These are phyloP conservation scores for Trematosphaeria pertusa DNA, from an alignment of 2,329 filamentous ascomycete genomes.

Conservation along the genomic window DNA sequence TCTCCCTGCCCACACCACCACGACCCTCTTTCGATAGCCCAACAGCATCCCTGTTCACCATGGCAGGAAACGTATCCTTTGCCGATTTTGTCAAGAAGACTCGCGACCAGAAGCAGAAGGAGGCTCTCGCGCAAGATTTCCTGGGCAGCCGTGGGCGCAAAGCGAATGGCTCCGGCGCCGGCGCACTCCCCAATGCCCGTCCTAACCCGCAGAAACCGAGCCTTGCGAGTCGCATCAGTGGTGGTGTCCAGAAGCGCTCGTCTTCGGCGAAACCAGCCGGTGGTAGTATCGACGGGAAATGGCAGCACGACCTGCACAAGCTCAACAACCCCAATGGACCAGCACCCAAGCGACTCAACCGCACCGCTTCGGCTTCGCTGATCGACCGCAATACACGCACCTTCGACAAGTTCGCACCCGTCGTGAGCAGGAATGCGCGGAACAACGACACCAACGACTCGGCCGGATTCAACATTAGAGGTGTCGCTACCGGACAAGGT, in stretches of 20 bases:
- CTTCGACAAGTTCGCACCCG: slow-evolving; percentile 50
- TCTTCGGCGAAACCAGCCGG: slow-evolving; percentile 54
- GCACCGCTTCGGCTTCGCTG: slow-evolving; percentile 48
- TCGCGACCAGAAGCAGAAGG: slow-evolving; percentile 74
- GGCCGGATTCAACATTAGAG: slow-evolving; percentile 70
- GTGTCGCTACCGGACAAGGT: slow-evolving; percentile 65
- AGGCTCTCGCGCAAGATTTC: slow-evolving; percentile 74
- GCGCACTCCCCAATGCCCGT: slow-evolving; percentile 53
- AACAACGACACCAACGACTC: slow-evolving; percentile 33
- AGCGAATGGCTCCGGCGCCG: slow-evolving; percentile 61
- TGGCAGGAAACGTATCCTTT: slow-evolving; percentile 35
- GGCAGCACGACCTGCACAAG: slow-evolving; percentile 74
- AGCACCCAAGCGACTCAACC: slow-evolving; percentile 43
- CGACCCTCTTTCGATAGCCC: too few species aligned
- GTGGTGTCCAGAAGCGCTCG: slow-evolving; percentile 70
- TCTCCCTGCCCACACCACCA: background rate
- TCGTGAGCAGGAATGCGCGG: slow-evolving; percentile 34
- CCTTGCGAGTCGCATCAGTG: slow-evolving; percentile 75
- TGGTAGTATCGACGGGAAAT: slow-evolving; percentile 70
- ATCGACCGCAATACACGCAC: slow-evolving; percentile 52
- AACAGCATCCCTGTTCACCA: slow-evolving; percentile 14
- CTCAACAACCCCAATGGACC: slow-evolving; percentile 48
- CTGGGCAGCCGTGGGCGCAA: slow-evolving; percentile 66
- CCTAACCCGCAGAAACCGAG: slow-evolving; percentile 56
- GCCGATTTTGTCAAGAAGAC: slow-evolving; percentile 43